Evolutionary conservation across 73 alveolate species (phyloP), one percentile per base, ranked within the genome.

Genomic region (Paramecium sexaurelia): DNA sequence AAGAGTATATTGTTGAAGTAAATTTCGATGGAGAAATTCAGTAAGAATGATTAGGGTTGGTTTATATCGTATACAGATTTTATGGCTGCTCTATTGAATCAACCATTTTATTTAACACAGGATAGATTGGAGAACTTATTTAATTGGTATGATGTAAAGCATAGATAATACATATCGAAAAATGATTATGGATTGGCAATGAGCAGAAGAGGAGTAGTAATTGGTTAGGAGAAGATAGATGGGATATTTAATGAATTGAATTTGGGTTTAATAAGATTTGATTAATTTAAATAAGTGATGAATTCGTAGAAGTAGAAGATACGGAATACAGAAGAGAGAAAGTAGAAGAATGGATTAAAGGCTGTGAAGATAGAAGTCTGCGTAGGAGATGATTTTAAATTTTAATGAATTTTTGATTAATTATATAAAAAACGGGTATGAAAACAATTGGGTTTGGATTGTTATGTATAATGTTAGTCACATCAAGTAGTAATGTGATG

Each of bases 341-440:
- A 26, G 11, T 61, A 61, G 26, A 61, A 0, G 26, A 61, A 61
- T 61, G 83, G 83, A 61, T 61, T 61, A 29, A 61, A 61, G 2
- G 37, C 39, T 61, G 13, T 61, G 26, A 61, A 61, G 43, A 61
- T 61, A 27, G 29, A 22, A 11, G 9, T 45, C 20, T 61, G 83
- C 17, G 19, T 29, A 1, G 83, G 83, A 4, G 83, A 61, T 61
- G 41, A 51, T 51, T 51, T 26, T 51, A 51, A 51, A 51, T 51
- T 51, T 61, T 29, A 9, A 61, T 61, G 39, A 61, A n/a, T 61
- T 26, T 26, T 29, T 61, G 32, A 35, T 71, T 27, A 27, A 71
- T 71, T 33, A 71, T 33, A 24, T 41, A 29, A 78, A 78, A 78
- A 78, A 78, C 90, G 90, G 90, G 90, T 78, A 78, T 61, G 83